Percentiles rank a stretch among this genome's conserved stretches.
Conservation (phyloP, 768 basidiomycete genomes). For the Crassisporium funariophilum region DNA sequence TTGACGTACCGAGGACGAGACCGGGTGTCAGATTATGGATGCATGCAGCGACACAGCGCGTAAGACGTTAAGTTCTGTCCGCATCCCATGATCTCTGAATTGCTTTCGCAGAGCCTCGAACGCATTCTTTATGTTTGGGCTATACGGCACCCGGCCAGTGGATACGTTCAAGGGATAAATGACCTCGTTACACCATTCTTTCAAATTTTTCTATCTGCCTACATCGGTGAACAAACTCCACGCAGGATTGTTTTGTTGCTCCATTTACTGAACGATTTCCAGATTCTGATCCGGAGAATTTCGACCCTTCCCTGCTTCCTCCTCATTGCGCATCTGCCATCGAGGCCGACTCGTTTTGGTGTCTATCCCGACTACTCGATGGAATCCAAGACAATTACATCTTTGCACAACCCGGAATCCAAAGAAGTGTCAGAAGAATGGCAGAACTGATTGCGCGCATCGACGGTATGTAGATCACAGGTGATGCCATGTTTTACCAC, state of each 20-base stretch:
- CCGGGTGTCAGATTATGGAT: constrained; percentile 93
- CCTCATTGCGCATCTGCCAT: constrained; percentile 74
- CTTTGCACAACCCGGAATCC: constrained; percentile 94
- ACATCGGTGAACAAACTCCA: constrained; percentile 67
- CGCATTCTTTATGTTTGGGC: constrained; percentile 98
- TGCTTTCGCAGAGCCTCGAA: constrained; percentile 73
- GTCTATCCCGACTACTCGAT: constrained; percentile 90
- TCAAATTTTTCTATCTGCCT: constrained; percentile 93
- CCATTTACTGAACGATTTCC: constrained; percentile 11
- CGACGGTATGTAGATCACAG: constrained; percentile 56
- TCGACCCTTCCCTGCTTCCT: constrained; percentile 80
- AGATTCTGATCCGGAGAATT: constrained; percentile 91
- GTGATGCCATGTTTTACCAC: not conserved
- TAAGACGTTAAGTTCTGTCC: constrained; percentile 36
- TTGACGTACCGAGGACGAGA: constrained; percentile 94
- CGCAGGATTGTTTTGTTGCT: not conserved
- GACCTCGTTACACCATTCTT: constrained; percentile 98
- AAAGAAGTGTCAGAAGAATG: constrained; percentile 92
- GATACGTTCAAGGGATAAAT: constrained; percentile 99
- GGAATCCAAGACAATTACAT: constrained; percentile 99
- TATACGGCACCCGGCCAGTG: constrained; percentile 96
- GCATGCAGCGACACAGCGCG: constrained; percentile 86
- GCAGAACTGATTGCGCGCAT: constrained; percentile 89
- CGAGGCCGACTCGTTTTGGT: constrained; percentile 99
- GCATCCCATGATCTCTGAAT: constrained; percentile 8